Evolutionary conservation across 2,329 filamentous ascomycete species (phyloP).

Genomic region (Alternaria postmessia): DNA sequence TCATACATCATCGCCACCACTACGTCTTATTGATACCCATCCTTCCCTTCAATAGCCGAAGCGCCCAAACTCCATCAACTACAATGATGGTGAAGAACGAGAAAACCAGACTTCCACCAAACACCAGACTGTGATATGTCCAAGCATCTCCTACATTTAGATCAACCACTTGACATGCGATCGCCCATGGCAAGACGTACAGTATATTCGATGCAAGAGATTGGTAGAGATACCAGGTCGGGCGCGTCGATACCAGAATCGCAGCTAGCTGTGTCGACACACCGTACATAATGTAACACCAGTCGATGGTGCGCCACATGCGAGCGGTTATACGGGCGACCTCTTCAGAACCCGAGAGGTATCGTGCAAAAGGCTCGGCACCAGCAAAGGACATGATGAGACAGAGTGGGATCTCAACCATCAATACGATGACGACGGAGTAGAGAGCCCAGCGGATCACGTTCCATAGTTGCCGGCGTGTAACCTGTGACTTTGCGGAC

Average conservation of each 20-base stretch:
- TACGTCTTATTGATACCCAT: not conserved
- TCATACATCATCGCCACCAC: rapidly evolving
- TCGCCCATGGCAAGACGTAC: slow-evolving; percentile 75
- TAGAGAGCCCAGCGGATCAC: slow-evolving; percentile 63
- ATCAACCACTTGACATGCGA: slow-evolving; percentile 59
- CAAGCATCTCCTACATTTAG: slow-evolving; percentile 64
- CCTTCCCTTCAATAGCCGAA: not conserved
- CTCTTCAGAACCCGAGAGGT: slow-evolving; percentile 64
- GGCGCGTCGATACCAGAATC: slow-evolving; percentile 69
- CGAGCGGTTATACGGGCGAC: slow-evolving; percentile 69
- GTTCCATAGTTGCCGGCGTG: slow-evolving; percentile 39
- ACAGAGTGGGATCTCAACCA: slow-evolving; percentile 68
- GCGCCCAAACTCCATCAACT: slow-evolving; percentile 61
- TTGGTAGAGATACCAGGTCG: slow-evolving; percentile 73
- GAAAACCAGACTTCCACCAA: slow-evolving; percentile 73
- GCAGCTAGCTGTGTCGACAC: slow-evolving; percentile 70
- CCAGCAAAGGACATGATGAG: slow-evolving; percentile 69
- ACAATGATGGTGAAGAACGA: slow-evolving; percentile 66
- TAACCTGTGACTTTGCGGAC: slow-evolving; percentile 28
- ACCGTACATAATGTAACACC: slow-evolving; percentile 75
- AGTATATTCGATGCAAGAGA: slow-evolving; percentile 71
- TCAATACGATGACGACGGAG: slow-evolving; percentile 63
- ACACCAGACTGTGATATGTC: slow-evolving; percentile 72
- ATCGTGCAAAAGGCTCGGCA: slow-evolving; percentile 67
- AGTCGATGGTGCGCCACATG: slow-evolving; percentile 68